These are phyloP conservation scores for Yarrowia hollandica DNA, from an alignment of 805 yeast genomes.

Conservation along the genomic window DNA sequence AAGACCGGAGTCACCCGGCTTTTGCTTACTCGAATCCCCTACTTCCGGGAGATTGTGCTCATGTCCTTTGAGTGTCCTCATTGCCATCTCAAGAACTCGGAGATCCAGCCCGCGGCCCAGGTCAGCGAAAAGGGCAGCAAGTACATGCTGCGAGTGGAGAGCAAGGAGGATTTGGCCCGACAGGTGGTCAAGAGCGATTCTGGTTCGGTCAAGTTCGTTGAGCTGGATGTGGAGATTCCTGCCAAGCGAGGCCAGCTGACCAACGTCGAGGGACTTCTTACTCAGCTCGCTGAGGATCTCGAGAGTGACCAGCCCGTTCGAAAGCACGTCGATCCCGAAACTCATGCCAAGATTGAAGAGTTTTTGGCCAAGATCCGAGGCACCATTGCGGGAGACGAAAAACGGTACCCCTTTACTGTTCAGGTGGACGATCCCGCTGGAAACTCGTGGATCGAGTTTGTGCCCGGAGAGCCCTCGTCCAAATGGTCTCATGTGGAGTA, in stretches of 20 bases:
- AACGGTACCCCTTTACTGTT: conserved; percentile 73
- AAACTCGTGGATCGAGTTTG: conserved; percentile 90
- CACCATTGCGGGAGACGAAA: conserved; percentile 64
- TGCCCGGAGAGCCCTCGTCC: conserved; percentile 83
- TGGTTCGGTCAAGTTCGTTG: conserved; percentile 75
- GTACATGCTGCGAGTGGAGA: conserved; percentile 68
- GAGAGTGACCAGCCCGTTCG: conserved; percentile 79
- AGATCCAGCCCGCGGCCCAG: conserved; percentile 92
- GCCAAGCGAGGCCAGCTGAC: conserved; percentile 92
- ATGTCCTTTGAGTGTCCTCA: conserved; percentile 97
- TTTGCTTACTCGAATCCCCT: conserved; percentile 86
- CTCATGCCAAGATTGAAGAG: conserved; percentile 70
- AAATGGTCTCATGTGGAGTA: conserved; percentile 88
- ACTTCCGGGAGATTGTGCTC: conserved; percentile 81
- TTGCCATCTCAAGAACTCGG: conserved; percentile 87
- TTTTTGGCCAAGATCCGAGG: conserved; percentile 60
- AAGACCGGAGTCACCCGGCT: conserved; percentile 80
- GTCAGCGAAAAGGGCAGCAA: conserved; percentile 86
- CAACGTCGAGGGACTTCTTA: conserved; percentile 83
- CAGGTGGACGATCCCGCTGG: conserved; percentile 92
- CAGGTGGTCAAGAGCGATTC: conserved; percentile 91
- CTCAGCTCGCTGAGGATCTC: conserved; percentile 81
- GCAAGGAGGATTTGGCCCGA: conserved; percentile 72
- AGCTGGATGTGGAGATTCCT: conserved; percentile 91
- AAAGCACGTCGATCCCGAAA: conserved; percentile 68